phyloP scores from a whole-genome alignment of 2,329 filamentous ascomycete species.

The Exophiala xenobiotica region DNA sequence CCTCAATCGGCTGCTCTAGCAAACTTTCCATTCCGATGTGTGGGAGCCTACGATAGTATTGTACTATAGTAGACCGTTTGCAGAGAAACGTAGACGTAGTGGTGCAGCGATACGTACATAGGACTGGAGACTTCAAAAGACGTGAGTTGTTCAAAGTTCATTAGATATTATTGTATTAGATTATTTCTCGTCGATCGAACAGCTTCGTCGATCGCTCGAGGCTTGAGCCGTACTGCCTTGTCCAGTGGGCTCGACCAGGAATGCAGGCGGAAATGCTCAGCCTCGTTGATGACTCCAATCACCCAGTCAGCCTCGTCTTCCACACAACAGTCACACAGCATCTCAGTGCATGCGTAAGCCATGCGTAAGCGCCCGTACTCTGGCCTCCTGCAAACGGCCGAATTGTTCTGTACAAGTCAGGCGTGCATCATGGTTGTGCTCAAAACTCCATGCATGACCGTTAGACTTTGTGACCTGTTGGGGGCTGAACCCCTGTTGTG shows the following conservation, averaged over 20 bases:
- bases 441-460: neutral
- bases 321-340: neutral
- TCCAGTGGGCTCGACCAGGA: neutral
- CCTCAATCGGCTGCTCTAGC: too few species aligned
- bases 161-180: slow-evolving; percentile 20
- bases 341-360: neutral
- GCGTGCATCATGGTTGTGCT: neutral
- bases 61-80: too few species aligned
- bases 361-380: neutral
- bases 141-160: slow-evolving; percentile 4
- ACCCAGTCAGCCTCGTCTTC: neutral
- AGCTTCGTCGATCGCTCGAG: neutral
- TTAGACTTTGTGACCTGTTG: neutral
- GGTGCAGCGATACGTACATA: too few species aligned
- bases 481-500: neutral
- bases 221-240: neutral
- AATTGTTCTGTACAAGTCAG: neutral
- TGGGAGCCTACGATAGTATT: too few species aligned
- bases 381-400: neutral
- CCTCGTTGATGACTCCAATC: too few species aligned
- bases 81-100: too few species aligned
- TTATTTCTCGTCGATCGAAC: slow-evolving; percentile 4
- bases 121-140: too few species aligned
- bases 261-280: neutral
- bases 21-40: too few species aligned